Conservation (phyloP, 2,329 filamentous ascomycete genomes). For the Venturia effusa region DNA sequence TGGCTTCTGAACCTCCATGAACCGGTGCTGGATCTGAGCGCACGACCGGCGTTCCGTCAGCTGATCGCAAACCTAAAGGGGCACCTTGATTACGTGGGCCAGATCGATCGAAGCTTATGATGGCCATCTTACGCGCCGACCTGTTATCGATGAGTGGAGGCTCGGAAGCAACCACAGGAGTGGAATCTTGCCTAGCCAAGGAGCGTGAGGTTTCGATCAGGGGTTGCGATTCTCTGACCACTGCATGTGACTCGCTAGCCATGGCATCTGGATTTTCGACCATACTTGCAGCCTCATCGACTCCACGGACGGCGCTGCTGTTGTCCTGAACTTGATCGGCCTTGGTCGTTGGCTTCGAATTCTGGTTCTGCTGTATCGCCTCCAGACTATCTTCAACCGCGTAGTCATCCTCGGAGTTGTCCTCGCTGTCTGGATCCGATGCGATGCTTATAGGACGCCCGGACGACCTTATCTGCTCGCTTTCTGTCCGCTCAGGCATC, state of each 20-base stretch:
- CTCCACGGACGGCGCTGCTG: neutral
- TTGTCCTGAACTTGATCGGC: neutral
- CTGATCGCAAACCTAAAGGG: neutral
- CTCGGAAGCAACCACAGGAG: neutral
- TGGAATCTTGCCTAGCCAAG: neutral
- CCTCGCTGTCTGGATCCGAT: neutral
- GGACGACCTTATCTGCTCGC: neutral
- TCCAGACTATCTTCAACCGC: neutral
- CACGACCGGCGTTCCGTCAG: neutral
- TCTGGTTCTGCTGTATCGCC: neutral
- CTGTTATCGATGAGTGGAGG: neutral
- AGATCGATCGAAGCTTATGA: slow-evolving; percentile 7
- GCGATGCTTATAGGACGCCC: neutral
- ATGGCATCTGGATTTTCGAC: neutral
- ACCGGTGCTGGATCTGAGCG: neutral
- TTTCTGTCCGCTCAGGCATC: neutral
- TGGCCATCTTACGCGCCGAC: slow-evolving; percentile 3
- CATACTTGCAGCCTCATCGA: neutral
- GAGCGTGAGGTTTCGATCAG: neutral
- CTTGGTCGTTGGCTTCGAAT: neutral
- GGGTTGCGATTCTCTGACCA: neutral
- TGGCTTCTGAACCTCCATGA: neutral
- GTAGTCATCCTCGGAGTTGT: neutral
- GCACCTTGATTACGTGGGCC: slow-evolving; percentile 6
- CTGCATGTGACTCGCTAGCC: neutral